Base-by-base conservation (phyloP, 208 protist species). In the Ichthyophonus hoferi region DNA sequence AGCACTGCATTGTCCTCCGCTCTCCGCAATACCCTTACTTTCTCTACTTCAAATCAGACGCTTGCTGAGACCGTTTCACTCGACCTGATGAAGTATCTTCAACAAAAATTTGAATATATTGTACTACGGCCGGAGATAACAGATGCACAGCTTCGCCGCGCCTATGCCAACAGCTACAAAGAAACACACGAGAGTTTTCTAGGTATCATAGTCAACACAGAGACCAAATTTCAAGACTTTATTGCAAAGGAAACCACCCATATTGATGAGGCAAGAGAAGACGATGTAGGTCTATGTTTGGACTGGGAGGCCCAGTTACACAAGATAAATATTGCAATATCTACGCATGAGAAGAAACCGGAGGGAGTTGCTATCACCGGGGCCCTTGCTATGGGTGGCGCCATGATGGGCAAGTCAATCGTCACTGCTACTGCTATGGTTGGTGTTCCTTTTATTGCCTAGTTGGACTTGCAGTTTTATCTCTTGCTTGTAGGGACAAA, bases 21-120 rank as follows among this genome's bases (percentile, higher is more conserved):
- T 17, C 33, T 38, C 39, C 35, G 81, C 38, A 85, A 85, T 42
- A 43, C 38, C 14, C n/a, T 82, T 81, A 39, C 34, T 17, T 31
- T 81, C 33, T 81, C 12, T 39, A 3, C 34, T 39, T 58, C 0
- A 58, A 17, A 38, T 34, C 12, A 37, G 33, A 58, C 81, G 17
- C 14, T 85, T 14, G 81, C n/a, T 7, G 81, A 85, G 14, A 38
- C 39, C 14, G 81, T 85, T 7, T 14, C 39, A n/a, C 12, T 58
- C 7, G 81, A 85, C 33, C 33, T 85, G 12, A 38, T 85, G 0
- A 85, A 85, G 40, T 85, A 85, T 85, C 33, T 85, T 58, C 81
- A 85, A 35, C 38, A 85, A 38, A 85, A 85, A 38, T 85, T 42
- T 37, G 81, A 85, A 42, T 31, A n/a, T 12, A 85, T 85, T 0